These are phyloP conservation scores for Colletotrichum spaethianum DNA, from an alignment of 2,329 filamentous ascomycete species.

Conservation along the genomic window DNA sequence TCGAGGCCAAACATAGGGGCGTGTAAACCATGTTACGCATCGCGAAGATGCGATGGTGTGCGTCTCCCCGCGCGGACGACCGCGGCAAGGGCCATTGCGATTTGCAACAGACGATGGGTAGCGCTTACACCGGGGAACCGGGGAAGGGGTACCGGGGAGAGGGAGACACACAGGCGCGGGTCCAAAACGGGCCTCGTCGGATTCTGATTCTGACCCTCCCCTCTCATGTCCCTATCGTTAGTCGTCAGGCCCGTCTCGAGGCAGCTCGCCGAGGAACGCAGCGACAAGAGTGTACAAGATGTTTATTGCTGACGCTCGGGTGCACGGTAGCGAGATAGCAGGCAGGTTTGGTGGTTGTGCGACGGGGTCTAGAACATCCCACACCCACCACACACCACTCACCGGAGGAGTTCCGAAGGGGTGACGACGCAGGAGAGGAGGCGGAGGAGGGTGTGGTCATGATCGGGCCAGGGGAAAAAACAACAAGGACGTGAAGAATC, in stretches of 20 bases:
- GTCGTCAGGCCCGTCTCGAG: neutral
- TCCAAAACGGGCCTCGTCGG: neutral
- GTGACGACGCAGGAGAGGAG: constrained; percentile 7
- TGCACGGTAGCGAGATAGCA: neutral
- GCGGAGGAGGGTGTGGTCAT: constrained; percentile 1
- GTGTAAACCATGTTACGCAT: neutral
- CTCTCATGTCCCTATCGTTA: neutral
- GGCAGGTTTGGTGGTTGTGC: constrained; percentile 2
- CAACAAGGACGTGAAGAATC: neutral
- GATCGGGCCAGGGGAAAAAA: constrained; percentile 18
- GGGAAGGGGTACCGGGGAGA: constrained; percentile 22
- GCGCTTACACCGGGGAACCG: constrained; percentile 35
- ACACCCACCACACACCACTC: neutral
- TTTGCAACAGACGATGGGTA: constrained; percentile 12
- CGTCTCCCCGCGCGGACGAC: neutral
- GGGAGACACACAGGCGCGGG: neutral
- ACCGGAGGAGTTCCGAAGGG: constrained; percentile 19
- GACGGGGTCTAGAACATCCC: constrained; percentile 26
- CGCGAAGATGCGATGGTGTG: neutral
- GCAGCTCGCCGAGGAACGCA: neutral
- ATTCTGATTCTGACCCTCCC: neutral
- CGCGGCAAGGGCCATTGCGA: constrained; percentile 20
- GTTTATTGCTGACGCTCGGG: neutral
- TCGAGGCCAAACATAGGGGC: neutral
- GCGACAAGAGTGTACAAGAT: neutral